Evolutionary conservation across 306 rosid species (phyloP), one percentile per base, ranked within the genome.

Genomic region (Arachis stenosperma): DNA sequence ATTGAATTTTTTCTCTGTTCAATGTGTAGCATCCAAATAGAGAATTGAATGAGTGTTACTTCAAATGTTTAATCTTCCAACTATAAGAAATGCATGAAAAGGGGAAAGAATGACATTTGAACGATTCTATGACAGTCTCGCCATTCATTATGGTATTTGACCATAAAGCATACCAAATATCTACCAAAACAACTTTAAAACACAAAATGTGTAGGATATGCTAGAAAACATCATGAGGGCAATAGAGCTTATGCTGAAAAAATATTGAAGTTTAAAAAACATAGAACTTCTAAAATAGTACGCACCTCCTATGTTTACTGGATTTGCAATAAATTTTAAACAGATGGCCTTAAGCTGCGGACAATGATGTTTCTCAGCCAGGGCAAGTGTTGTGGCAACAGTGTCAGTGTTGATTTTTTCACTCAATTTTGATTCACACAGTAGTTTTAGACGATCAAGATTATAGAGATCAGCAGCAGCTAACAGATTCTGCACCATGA

Each of bases 401-500:
- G 75, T 88, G n/a, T 90, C 96, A 13, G 80, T 84, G 55, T 71
- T 90, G 73, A 90, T 82, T 67, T 81, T 92, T 44, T 82, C 85
- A 73, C 88, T 86, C 87, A 90, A 84, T 79, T 83, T 86, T 58
- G 92, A 86, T 84, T 90, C 92, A 40, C 96, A 90, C 64, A 90
- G 78, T 65, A 83, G 44, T 78, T 88, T 90, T 81, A 90, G 85
- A 70, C 96, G 85, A 69, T 90, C 96, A 60, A 88, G 88, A 80
- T 88, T 84, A 70, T 90, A 90, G 27, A 88, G 84, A 82, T 90
- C 96, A 71, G 92, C 96, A 73, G 88, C 89, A 79, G 92, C 96
- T 84, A 90, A 81, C 37, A 90, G 86, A 86, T 90, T 90, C 77
- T 90, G 96, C 85, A 90, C 89, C 96, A 90, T 90, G 81, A 88